Base-by-base conservation (phyloP, 176 grass and related monocot genomes). In the Coix lacrymajobi region DNA sequence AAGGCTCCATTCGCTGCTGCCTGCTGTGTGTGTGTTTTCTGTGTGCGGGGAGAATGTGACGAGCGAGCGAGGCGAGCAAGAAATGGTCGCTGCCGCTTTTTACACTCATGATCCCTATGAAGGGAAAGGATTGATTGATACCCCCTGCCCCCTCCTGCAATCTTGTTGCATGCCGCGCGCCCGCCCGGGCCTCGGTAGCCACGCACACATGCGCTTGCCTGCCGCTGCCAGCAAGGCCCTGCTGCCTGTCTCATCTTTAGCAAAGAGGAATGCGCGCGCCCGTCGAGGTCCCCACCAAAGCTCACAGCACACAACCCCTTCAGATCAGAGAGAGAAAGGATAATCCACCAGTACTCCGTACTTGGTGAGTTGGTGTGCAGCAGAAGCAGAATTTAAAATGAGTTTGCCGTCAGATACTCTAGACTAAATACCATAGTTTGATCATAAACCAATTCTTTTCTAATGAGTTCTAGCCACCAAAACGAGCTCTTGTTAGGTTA, bases 151-250 rank as follows among this genome's bases (percentile, higher is more conserved):
- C n/a, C 32, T 19, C 28, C 36, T 64, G 66, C n/a, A 31, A 41
- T 79, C 43, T 72, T 79, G 68, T 54, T 80, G 87, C n/a, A n/a
- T n/a, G n/a, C n/a, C n/a, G n/a, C n/a, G n/a, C n/a, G n/a, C n/a
- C n/a, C n/a, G n/a, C n/a, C n/a, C n/a, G n/a, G n/a, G 58, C 87
- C 82, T 89, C 87, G 83, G 77, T 76, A 16, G 43, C 29, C 49
- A 71, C 20, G 77, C 87, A 85, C 87, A 89, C 87, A 89, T 85
- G 87, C 64, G 71, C 82, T 25, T 79, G 67, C 62, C 36, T 45
- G 33, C 52, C 52, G 20, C 22, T 26, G 62, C 82, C 16, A n/a
- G 44, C 66, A 48, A 48, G 41, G 11, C 58, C 36, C 1, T 34
- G 62, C 75, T 52, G 70, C 66, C 75, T 37, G 71, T 81, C 83